Percentiles rank a stretch among this genome's conserved stretches.
Conservation (phyloP, 2,329 filamentous ascomycete genomes). For the Pseudocercospora macadamiae region DNA sequence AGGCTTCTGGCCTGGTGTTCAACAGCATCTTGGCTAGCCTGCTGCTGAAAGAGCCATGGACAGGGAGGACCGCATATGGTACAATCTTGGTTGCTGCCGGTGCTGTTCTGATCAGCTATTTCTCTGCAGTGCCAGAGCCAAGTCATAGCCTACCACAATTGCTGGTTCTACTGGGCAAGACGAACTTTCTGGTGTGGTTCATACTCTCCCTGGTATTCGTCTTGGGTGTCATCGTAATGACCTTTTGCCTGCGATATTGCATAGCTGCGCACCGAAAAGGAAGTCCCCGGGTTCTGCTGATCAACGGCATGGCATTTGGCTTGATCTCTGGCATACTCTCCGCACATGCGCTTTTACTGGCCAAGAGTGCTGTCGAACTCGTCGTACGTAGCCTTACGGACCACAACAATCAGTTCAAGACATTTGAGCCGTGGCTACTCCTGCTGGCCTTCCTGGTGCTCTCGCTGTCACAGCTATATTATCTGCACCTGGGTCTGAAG, state of each 20-base stretch:
- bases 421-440: conserved; percentile 94
- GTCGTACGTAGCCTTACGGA: conserved; percentile 85
- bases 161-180: conserved; percentile 71
- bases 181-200: conserved; percentile 88
- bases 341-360: conserved; percentile 87
- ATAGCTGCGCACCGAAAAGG: conserved; percentile 36
- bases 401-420: conserved; percentile 87
- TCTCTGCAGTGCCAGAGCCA: conserved; percentile 90
- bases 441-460: conserved; percentile 78
- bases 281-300: conserved; percentile 56
- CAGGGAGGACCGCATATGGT: conserved; percentile 85
- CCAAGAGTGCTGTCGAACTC: conserved; percentile 94
- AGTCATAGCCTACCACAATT: conserved; percentile 86
- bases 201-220: conserved; percentile 74
- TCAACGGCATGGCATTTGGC: conserved; percentile 84
- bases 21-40: conserved; percentile 97
- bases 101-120: conserved; percentile 88
- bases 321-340: conserved; percentile 87
- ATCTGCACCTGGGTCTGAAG: conserved; percentile 89
- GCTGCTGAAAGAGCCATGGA: conserved; percentile 91
- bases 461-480: conserved; percentile 90
- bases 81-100: conserved; percentile 85
- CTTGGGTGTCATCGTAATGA: conserved; percentile 65
- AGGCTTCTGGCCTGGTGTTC: conserved; percentile 95
- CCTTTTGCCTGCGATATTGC: conserved; percentile 50